phyloP scores from a whole-genome alignment of 495 filamentous ascomycete genomes.

The Parathielavia hyrcaniae region DNA sequence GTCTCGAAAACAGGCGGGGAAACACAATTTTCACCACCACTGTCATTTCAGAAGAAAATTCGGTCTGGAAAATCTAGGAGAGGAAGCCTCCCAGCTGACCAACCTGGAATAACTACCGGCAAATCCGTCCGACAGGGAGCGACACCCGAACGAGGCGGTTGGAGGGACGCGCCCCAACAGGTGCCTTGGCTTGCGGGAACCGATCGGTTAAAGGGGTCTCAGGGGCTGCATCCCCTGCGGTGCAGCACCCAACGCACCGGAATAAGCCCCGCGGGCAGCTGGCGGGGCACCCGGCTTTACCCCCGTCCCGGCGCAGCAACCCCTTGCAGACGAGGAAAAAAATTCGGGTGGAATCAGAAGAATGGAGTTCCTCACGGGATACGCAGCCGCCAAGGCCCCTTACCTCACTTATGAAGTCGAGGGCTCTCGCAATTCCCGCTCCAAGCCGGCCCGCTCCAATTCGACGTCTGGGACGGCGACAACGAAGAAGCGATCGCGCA shows the following conservation, averaged over 20 bases:
- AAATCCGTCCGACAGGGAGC: too few species aligned
- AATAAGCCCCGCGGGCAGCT: slow-evolving; percentile 7
- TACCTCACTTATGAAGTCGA: slow-evolving; percentile 35
- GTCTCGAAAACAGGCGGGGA: neutral
- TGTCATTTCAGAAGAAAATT: neutral
- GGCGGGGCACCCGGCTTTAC: slow-evolving; percentile 10
- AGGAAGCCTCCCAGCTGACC: too few species aligned
- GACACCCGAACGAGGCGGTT: neutral
- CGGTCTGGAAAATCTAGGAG: too few species aligned
- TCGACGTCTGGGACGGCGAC: slow-evolving; percentile 28
- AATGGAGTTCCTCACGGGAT: slow-evolving; percentile 37
- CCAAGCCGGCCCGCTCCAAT: slow-evolving; percentile 32
- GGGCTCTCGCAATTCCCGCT: slow-evolving; percentile 21
- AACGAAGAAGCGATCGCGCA: slow-evolving; percentile 28
- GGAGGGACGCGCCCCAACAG: slow-evolving; percentile 1
- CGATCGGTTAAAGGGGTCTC: neutral
- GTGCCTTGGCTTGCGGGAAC: neutral
- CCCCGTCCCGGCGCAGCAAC: slow-evolving; percentile 9
- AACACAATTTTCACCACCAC: neutral
- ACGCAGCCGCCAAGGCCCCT: slow-evolving; percentile 33
- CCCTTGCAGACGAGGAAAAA: slow-evolving; percentile 14
- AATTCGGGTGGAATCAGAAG: slow-evolving; percentile 13
- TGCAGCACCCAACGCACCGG: slow-evolving; percentile 14
- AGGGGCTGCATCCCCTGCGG: slow-evolving; percentile 12
- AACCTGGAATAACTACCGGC: too few species aligned